Evolutionary conservation across 2,329 filamentous ascomycete species (phyloP).

Genomic region (Tolypocladium ovalisporum): DNA sequence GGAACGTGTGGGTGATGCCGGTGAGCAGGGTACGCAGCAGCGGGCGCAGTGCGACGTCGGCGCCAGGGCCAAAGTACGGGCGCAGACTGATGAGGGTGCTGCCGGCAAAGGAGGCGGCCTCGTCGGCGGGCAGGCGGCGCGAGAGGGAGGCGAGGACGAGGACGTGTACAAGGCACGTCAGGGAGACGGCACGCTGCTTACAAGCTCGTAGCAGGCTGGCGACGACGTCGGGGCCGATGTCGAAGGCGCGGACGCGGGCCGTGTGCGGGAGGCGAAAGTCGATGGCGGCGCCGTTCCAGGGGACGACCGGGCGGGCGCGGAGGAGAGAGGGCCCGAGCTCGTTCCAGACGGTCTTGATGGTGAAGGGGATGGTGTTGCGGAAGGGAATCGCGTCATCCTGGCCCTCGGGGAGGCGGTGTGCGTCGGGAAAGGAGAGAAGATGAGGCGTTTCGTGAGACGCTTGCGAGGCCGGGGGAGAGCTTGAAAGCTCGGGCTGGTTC

Average conservation of each 20-base stretch:
- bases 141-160: constrained; percentile 31
- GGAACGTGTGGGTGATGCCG: constrained; percentile 18
- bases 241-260: constrained; percentile 25
- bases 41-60: constrained; percentile 13
- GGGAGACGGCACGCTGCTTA: constrained; percentile 27
- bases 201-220: constrained; percentile 25
- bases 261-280: constrained; percentile 22
- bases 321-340: constrained; percentile 29
- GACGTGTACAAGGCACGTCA: constrained; percentile 38
- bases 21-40: constrained; percentile 29
- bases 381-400: constrained; percentile 32
- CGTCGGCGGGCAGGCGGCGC: constrained; percentile 19
- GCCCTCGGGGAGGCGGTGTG: constrained; percentile 21
- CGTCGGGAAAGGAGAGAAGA: constrained; percentile 18
- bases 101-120: constrained; percentile 22
- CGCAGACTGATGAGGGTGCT: constrained; percentile 35
- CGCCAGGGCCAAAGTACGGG: constrained; percentile 18
- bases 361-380: constrained; percentile 25
- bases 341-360: constrained; percentile 28
- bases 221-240: constrained; percentile 18
- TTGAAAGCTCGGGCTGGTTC: constrained; percentile 9
- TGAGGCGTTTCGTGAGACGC: constrained; percentile 7
- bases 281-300: constrained; percentile 28
- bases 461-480: background rate
- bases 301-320: constrained; percentile 10